Evolutionary conservation across 306 rosid genomes (phyloP), one percentile per base, ranked within the genome.

Genomic region (Sphenostylis stenocarpa): DNA sequence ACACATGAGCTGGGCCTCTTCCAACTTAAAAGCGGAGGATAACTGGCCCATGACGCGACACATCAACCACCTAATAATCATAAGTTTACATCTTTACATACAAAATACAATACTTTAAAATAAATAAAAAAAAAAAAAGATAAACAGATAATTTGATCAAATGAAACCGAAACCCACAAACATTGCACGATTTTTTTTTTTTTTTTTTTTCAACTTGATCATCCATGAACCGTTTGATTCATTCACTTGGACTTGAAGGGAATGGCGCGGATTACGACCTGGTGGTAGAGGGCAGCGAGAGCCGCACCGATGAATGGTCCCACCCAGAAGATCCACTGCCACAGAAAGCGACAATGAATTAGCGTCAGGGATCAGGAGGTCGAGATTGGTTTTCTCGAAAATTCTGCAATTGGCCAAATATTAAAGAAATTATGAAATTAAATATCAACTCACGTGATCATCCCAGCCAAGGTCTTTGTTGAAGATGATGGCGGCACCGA

Each of bases 251-350:
- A 48, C 82, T 86, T 86, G 81, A 86, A 86, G 16, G 90, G 90
- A 67, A 86, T 86, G 73, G 87, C 90, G 44, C 90, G 43, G 83
- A 86, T 86, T 8, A 86, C 88, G 0, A 86, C 82, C 21, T 1
- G n/a, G 72, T 86, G 90, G 84, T 86, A 86, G 17, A 79, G 55
- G 9, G 90, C 90, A 6, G 90, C 90, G 2, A 86, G 86, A 7
- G 76, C 81, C 6, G 90, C 88, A 58, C 88, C 88, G 8, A 85
- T 85, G 79, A 85, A 85, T 71, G 88, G 88, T 57, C 88, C 88
- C 70, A 85, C 84, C 90, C 88, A 86, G 82, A 86, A 86, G 21
- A 86, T 67, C 88, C 88, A 86, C 88, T 86, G 86, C 48, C 48
- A 70, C 55, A 41, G 15, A 20, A n/a, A 17, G 31, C 0, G 6